Evolutionary conservation across 169 alveolate genomes (phyloP), one percentile per base, ranked within the genome.

Genomic region (Eimeria necatrix): DNA sequence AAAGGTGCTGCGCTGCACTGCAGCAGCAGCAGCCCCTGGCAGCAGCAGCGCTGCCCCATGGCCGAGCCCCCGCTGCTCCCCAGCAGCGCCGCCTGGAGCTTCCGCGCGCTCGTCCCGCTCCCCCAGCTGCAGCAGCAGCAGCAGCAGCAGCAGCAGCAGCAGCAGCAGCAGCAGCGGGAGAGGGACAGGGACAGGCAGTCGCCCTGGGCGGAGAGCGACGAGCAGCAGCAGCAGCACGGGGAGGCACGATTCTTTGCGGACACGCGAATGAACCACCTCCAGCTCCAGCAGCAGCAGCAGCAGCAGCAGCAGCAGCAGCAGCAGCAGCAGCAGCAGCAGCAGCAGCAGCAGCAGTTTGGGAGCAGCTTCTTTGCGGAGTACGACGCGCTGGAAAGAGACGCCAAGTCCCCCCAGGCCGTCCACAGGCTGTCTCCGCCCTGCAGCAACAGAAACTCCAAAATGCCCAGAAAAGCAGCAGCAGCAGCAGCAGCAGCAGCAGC

Each of bases 1-100:
- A 14, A 71, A 71, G 90, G 90, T 20, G 90, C 73, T 46, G 90
- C 52, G 68, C 64, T 80, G 68, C 90, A 80, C n/a, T n/a, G n/a
- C n/a, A n/a, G n/a, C n/a, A n/a, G n/a, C n/a, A n/a, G n/a, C n/a
- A n/a, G n/a, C n/a, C n/a, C n/a, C n/a, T n/a, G n/a, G n/a, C n/a
- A n/a, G n/a, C n/a, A n/a, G n/a, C n/a, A n/a, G n/a, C n/a, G n/a
- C n/a, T n/a, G n/a, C n/a, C n/a, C n/a, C n/a, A n/a, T n/a, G n/a
- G n/a, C n/a, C n/a, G n/a, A n/a, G n/a, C n/a, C n/a, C n/a, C n/a
- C n/a, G n/a, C n/a, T n/a, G n/a, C n/a, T n/a, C n/a, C n/a, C n/a
- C n/a, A n/a, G n/a, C n/a, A n/a, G n/a, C n/a, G n/a, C n/a, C n/a
- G n/a, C n/a, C n/a, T n/a, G n/a, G n/a, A n/a, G n/a, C n/a, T n/a